Conservation (phyloP, 2,329 filamentous ascomycete genomes). For the Bisporella sp. region DNA sequence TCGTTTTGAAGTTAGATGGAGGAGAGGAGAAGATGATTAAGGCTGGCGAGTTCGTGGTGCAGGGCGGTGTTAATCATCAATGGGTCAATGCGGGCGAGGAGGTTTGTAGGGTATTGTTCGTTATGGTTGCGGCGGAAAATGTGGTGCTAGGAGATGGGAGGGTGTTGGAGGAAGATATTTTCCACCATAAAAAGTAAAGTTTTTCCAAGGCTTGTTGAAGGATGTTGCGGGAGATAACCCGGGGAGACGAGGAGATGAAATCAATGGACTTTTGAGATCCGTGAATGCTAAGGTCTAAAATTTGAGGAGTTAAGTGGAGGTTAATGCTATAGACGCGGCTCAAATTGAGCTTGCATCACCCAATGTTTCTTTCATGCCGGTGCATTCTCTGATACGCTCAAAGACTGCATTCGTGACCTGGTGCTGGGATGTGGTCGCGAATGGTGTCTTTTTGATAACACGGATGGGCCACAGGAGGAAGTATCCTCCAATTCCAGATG, state of each 20-base stretch:
- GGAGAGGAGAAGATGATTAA: conserved; percentile 32
- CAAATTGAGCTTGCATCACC: conserved; percentile 14
- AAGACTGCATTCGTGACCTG: conserved; percentile 23
- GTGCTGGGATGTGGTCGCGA: conserved; percentile 24
- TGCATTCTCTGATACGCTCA: conserved; percentile 33
- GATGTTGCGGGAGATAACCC: neutral
- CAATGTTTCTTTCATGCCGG: conserved; percentile 31
- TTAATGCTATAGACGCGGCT: too few species aligned
- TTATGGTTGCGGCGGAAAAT: conserved; percentile 35
- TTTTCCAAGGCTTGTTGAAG: neutral
- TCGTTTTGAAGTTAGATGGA: conserved; percentile 31
- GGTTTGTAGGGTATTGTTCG: conserved; percentile 32
- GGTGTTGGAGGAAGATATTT: conserved; percentile 22
- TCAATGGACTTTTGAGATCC: too few species aligned
- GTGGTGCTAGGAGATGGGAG: conserved; percentile 31
- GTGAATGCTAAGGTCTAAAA: too few species aligned
- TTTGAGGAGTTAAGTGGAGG: too few species aligned
- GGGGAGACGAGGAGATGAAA: too few species aligned
- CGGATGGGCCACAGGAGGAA: conserved; percentile 34
- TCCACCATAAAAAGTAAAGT: neutral
- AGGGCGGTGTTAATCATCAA: conserved; percentile 37
- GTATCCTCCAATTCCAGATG: conserved; percentile 30
- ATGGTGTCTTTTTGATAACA: conserved; percentile 24
- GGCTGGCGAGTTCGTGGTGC: conserved; percentile 34
- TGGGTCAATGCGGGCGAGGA: conserved; percentile 35